Evolutionary conservation across 306 rosid species (phyloP), one percentile per base, ranked within the genome.

Genomic region (Sesbania bispinosa): DNA sequence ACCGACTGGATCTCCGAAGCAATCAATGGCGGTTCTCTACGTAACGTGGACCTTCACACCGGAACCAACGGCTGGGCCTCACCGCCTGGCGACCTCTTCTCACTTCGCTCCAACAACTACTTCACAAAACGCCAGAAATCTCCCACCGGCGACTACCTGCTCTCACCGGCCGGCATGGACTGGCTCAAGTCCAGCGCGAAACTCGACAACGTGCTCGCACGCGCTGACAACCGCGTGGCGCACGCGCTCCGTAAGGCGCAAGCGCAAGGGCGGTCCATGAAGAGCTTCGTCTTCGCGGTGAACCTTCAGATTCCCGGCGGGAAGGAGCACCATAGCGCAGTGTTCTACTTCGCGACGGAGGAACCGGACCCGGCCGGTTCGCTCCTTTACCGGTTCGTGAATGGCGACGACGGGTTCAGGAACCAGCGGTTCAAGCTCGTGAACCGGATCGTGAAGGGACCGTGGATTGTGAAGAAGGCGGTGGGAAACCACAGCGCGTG

Each of bases 61-160:
- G 96, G 96, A n/a, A 80, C 79, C 66, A 88, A 92, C 71, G 96
- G 98, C 70, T 92, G 98, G 98, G 88, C 96, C 3, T 88, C 98
- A 2, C 96, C 98, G 3, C 98, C 95, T 3, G 95, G 95, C 55
- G 80, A 85, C 53, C 79, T 86, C 36, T 92, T 92, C 87, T 65
- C 53, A 4, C 91, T 92, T 24, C 95, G 96, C 16, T 79, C 96
- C 15, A 60, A 73, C 10, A 77, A 67, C 27, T 92, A 88, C 83
- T 33, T 85, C 32, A 71, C 87, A 0, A 88, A 79, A 59, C 83
- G 90, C 15, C 82, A 72, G 3, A 92, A 92, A 77, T 38, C 76
- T 3, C 93, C 96, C 13, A 75, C 95, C 39, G 96, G 96, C 4
- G 91, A 86, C 16, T 89, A 89, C 57, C 79, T 92, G 0, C 92